Evolutionary conservation across 108 stramenopile species (phyloP), one percentile per base, ranked within the genome.

Genomic region (Cylindrotheca closterium): DNA sequence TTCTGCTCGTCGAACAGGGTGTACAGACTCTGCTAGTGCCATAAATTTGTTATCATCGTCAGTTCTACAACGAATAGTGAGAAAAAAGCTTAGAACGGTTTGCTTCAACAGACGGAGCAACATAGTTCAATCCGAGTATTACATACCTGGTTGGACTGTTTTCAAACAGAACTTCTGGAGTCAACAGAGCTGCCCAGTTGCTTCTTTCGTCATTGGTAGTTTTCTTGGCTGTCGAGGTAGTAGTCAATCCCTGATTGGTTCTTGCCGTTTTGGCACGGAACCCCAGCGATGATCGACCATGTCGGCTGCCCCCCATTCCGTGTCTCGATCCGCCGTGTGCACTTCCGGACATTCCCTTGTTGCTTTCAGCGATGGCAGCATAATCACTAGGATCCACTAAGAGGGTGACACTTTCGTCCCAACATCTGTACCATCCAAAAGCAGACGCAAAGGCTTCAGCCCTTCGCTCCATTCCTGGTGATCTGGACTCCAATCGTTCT

Each of bases 391-490:
- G 80, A 63, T 93, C 92, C 17, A 88, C 85, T 19, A 74, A 56
- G 4, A 85, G 52, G 34, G 67, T 51, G 4, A 74, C 75, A 22
- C 57, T 47, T 33, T 86, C 90, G 60, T 88, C 86, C 93, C 93
- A 94, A 56, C 93, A 94, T 3, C 93, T 84, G 72, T 91, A 92
- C 88, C 90, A 94, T 30, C 93, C 93, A 85, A 94, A 92, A 34
- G 90, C 90, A 29, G 84, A 73, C 3, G 88, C 90, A 68, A 94
- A 74, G 8, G 90, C 90, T 63, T 94, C 90, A 2, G 87, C 88
- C 31, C 87, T 73, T 45, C 93, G 73, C 23, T 77, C 85, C 78
- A 94, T 75, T 2, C 93, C 93, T 52, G 80, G 75, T 0, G 71
- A 69, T 4, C 31, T 49, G 1, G 78, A 73, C 27, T 82, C 83